A percentile compares a stretch with the other conserved stretches of the same genome.
phyloP scores from a whole-genome alignment of 306 rosid species.

The Pterocarpus santalinus region DNA sequence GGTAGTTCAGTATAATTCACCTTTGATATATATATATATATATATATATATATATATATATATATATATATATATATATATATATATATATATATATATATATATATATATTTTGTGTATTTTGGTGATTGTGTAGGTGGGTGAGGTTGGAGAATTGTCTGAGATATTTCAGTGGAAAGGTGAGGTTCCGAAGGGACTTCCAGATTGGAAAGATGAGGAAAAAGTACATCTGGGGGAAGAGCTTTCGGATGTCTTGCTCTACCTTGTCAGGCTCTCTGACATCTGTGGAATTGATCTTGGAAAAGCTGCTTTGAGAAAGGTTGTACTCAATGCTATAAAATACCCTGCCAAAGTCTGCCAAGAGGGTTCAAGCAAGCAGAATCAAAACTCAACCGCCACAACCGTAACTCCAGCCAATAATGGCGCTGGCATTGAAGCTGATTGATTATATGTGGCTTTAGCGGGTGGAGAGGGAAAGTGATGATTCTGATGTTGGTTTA shows the following conservation, averaged over 20 bases:
- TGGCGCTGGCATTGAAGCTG: slow-evolving; percentile 38
- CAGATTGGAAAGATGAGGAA: slow-evolving; percentile 85
- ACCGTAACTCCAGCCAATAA: slow-evolving; percentile 6
- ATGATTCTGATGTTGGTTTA: not conserved
- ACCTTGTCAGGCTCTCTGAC: slow-evolving; percentile 89
- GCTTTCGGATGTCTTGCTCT: slow-evolving; percentile 90
- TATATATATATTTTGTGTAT: too few relatives aligned
- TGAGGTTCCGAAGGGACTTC: slow-evolving; percentile 84
- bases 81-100: too few relatives aligned
- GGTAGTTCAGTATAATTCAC: too few relatives aligned
- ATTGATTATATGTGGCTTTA: slow-evolving; percentile 13
- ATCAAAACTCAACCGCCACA: slow-evolving; percentile 30
- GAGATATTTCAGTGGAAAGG: slow-evolving; percentile 99
- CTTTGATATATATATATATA: too few relatives aligned
- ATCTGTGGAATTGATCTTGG: slow-evolving; percentile 94
- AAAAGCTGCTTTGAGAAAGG: slow-evolving; percentile 83
- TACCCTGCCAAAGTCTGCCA: slow-evolving; percentile 59
- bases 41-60: too few relatives aligned
- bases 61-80: too few relatives aligned
- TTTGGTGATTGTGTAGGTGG: slow-evolving; percentile 59
- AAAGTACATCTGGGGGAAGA: slow-evolving; percentile 88
- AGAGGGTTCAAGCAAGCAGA: slow-evolving; percentile 15
- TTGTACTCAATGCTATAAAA: slow-evolving; percentile 80
- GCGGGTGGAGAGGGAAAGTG: not conserved
- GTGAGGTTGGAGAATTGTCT: slow-evolving; percentile 93